Evolutionary conservation across 306 rosid species (phyloP), one percentile per base, ranked within the genome.

Genomic region (Citrullus mucosospermus): DNA sequence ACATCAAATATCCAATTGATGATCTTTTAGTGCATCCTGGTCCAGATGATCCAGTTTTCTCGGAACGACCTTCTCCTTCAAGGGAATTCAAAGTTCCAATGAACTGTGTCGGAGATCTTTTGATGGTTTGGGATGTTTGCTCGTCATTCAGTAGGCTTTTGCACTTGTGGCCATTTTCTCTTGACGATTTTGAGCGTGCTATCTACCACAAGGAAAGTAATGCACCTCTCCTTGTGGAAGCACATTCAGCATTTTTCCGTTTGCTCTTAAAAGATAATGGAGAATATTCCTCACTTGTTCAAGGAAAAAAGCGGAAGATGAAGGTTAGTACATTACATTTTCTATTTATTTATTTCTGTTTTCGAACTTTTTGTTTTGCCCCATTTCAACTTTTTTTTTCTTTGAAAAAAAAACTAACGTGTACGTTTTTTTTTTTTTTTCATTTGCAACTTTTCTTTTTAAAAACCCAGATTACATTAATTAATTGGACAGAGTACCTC

Each of bases 41-140:
- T 79, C 78, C 85, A 38, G 89, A 85, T 80, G 99, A 95, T 87
- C 97, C 99, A 69, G 85, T 82, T 82, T 87, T 92, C 81, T 78
- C 90, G 14, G 81, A 81, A 58, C 93, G 89, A 43, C 99, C 99
- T 80, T 82, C 90, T 82, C 96, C 90, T 44, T 86, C 82, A 2
- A 89, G 86, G 80, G 96, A 91, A 84, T 95, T 91, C 81, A 88
- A 76, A 80, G 83, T 95, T 82, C 90, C 99, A 34, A 83, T 92
- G 86, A 75, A 82, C 56, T 88, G 91, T 80, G 89, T 92, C 6
- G 97, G 97, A 73, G 87, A 92, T 86, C 97, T 95, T 75, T 80
- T 95, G 80, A 87, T 89, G 97, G 86, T 92, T 81, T 95, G 98
- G 98, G 98, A 95, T 83, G 88, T 95, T 85, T 89, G 93, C 83